Base-by-base conservation (phyloP, 2,329 filamentous ascomycete species). In the Bipolaris victoriae region DNA sequence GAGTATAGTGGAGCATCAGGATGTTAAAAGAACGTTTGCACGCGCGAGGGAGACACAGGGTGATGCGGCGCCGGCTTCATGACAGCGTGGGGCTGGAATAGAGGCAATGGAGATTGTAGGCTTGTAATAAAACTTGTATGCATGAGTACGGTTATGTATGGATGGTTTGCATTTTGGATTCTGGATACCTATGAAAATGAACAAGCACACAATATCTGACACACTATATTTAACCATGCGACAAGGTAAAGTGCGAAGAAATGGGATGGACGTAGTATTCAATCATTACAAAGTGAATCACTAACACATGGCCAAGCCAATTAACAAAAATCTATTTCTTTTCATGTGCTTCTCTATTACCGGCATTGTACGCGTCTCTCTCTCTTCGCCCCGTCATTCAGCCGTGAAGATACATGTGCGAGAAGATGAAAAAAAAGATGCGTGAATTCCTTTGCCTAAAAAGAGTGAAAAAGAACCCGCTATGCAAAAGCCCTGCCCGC, bases 11-110 rank as follows among this genome's bases (percentile, higher is more conserved):
- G 71, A 74, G 41, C 50, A 74, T 50, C 68, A 74, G 35, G 73
- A 75, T 51, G 74, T 82, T 6, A 76, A 75, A 63, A 73, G 65
- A 57, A 70, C 76, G 36, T 69, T 80, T 47, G 60, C 56, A 26
- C 63, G 62, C 44, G 59, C 63, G 55, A 66, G 66, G 49, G 54
- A 52, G 48, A 52, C 55, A 59, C 39, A 55, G 31, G 54, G 16
- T 20, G 58, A 55, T 31, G 61, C 62, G 45, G 62, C 60, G 13
- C 55, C 65, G 29, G 51, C 54, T 13, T 70, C 63, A 64, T 73
- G 63, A 67, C 45, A 40, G 51, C 7, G 26, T 43, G 37, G 33
- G 1, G 46, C 5, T 6, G 20, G 31, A 4, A 33, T 3, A 2
- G 15, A 6, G 13, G 20, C 4, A 24, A 15, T 24, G n/a, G 22